Conservation (phyloP, 306 rosid species). For the Benincasa hispida region DNA sequence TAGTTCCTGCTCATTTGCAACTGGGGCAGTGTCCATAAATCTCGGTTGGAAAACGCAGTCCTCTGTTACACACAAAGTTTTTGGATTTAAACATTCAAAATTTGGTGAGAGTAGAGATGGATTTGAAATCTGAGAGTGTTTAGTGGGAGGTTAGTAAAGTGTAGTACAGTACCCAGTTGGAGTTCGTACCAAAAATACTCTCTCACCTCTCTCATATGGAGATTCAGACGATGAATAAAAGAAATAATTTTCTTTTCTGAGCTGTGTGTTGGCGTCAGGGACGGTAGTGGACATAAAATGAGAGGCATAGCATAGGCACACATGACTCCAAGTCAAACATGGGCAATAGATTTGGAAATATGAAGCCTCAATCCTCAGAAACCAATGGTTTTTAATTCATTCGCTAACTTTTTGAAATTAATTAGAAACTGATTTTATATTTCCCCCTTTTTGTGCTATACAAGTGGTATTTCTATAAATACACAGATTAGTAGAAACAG, state of each 20-base stretch:
- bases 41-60: not conserved
- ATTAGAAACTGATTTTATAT: not conserved
- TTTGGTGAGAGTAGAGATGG: not conserved
- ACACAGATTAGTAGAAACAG: too few species aligned
- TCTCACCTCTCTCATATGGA: not conserved
- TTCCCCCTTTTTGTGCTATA: not conserved
- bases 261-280: not conserved
- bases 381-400: not conserved
- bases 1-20: not conserved
- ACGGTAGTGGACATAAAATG: not conserved
- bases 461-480: not conserved
- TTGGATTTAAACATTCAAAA: not conserved
- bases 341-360: not conserved
- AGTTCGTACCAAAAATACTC: not conserved
- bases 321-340: not conserved
- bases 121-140: not conserved
- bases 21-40: not conserved
- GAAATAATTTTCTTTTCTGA: not conserved
- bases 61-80: not conserved
- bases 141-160: not conserved
- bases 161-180: not conserved
- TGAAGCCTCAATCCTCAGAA: not conserved
- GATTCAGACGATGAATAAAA: not conserved
- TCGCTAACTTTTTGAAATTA: not conserved
- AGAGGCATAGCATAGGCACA: not conserved